Evolutionary conservation across 164 flowering plant species (phyloP).

Genomic region (Chimonanthus praecox): DNA sequence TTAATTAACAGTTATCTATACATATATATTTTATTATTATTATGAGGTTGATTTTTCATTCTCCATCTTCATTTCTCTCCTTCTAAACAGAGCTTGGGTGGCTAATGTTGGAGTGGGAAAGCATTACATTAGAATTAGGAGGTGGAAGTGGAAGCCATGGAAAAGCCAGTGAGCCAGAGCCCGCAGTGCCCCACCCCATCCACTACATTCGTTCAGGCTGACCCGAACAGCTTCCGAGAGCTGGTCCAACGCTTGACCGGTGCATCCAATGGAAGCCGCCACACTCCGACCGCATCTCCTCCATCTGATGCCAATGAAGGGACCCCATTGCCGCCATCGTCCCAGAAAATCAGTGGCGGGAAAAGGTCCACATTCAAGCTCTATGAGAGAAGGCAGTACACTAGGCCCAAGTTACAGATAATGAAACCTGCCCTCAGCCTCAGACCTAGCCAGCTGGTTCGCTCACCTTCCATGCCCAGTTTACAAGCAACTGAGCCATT

Average conservation of each 20-base stretch:
- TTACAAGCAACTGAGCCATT: not conserved
- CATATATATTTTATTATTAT: too few species aligned
- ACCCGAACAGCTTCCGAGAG: conserved; percentile 51
- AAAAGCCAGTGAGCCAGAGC: conserved; percentile 15
- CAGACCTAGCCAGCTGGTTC: conserved; percentile 10
- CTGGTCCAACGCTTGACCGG: conserved; percentile 77
- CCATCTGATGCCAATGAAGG: not conserved
- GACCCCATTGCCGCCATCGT: not conserved
- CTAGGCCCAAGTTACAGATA: conserved; percentile 55
- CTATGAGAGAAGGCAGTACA: conserved; percentile 61
- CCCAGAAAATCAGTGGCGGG: conserved; percentile 1
- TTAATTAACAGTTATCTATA: too few species aligned
- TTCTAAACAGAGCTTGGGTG: too few species aligned
- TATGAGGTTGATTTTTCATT: too few species aligned
- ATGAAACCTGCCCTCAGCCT: conserved; percentile 31
- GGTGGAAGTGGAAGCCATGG: conserved; percentile 14
- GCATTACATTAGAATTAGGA: not conserved
- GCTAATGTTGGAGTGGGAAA: too few species aligned
- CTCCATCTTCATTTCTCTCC: too few species aligned
- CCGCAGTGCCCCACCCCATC: conserved; percentile 22
- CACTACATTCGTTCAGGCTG: conserved; percentile 64
- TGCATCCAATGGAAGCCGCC: conserved; percentile 21
- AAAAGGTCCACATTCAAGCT: conserved; percentile 39
- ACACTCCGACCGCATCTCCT: conserved; percentile 3
- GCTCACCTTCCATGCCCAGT: not conserved